phyloP scores from a whole-genome alignment of 441 rosid species.

The Omphalea diandra region DNA sequence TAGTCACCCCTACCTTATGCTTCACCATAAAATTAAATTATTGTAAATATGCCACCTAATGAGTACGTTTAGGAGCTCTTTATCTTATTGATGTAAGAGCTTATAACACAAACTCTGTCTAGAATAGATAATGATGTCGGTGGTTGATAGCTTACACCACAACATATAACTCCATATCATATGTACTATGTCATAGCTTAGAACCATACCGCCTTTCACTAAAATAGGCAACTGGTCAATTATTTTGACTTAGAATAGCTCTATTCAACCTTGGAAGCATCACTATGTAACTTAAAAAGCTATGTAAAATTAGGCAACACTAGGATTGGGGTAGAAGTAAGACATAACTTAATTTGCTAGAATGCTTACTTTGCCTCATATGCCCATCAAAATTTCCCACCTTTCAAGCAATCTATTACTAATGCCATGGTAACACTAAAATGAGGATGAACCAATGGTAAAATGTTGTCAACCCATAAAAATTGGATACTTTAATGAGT shows the following conservation, averaged over 20 bases:
- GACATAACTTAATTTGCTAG: not conserved
- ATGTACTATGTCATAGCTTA: not conserved
- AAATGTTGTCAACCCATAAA: not conserved
- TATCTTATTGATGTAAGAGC: not conserved
- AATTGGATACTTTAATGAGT: not conserved
- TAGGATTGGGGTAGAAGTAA: not conserved
- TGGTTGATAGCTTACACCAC: not conserved
- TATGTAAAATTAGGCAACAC: not conserved
- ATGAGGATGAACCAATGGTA: no score
- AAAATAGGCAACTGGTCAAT: not conserved
- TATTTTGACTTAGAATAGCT: not conserved
- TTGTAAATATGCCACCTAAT: no score
- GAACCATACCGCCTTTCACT: not conserved
- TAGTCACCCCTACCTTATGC: no score
- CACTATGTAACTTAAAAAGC: not conserved
- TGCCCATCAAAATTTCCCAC: not conserved
- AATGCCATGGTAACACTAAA: no score
- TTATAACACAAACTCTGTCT: not conserved
- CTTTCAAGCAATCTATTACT: no score
- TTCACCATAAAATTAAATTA: no score
- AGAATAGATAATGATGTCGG: slow-evolving; percentile 8
- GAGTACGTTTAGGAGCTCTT: not conserved
- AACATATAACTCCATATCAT: slow-evolving; percentile 18
- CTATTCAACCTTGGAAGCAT: no score
- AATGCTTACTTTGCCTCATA: not conserved